Percentiles rank a stretch among this genome's conserved stretches.
Conservation (phyloP, 2,329 filamentous ascomycete genomes). For the Colletotrichum chrysophilum region DNA sequence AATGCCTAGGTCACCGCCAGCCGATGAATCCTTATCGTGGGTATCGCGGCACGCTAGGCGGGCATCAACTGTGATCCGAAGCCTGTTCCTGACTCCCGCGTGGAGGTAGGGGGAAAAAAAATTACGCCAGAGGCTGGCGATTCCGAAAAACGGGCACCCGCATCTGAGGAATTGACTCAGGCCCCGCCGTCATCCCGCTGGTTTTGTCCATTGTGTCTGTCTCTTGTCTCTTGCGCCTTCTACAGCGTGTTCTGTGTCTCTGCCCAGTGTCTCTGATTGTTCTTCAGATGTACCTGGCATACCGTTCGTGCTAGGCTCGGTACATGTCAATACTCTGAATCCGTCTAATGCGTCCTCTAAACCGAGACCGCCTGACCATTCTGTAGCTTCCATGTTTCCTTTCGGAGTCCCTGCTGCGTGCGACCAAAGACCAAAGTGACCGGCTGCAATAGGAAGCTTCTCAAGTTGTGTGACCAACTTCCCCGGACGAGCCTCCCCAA, state of each 20-base stretch:
- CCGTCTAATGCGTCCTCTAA: not conserved
- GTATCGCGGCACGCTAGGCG: not conserved
- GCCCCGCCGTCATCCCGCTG: not conserved
- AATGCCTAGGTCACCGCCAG: not conserved
- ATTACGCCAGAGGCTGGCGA: conserved; percentile 7
- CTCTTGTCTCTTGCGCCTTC: not conserved
- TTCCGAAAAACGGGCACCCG: conserved; percentile 18
- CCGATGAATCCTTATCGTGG: not conserved
- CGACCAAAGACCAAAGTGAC: not conserved
- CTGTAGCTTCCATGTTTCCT: not conserved
- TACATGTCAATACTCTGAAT: not conserved
- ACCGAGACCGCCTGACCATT: not conserved
- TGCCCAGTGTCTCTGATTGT: not conserved
- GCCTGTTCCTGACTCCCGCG: conserved; percentile 8
- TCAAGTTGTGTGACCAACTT: conserved; percentile 11
- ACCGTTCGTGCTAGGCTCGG: not conserved
- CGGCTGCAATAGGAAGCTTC: conserved; percentile 17
- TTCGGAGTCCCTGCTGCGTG: not conserved
- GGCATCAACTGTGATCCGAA: conserved; percentile 4
- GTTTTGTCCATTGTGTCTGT: not conserved
- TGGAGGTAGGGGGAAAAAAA: not conserved
- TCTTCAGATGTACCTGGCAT: not conserved
- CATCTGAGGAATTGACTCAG: conserved; percentile 14
- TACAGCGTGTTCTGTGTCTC: not conserved
- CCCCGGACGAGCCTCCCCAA: not conserved